Evolutionary conservation across 208 protist species (phyloP).

Genomic region (Leishmania mexicana): DNA sequence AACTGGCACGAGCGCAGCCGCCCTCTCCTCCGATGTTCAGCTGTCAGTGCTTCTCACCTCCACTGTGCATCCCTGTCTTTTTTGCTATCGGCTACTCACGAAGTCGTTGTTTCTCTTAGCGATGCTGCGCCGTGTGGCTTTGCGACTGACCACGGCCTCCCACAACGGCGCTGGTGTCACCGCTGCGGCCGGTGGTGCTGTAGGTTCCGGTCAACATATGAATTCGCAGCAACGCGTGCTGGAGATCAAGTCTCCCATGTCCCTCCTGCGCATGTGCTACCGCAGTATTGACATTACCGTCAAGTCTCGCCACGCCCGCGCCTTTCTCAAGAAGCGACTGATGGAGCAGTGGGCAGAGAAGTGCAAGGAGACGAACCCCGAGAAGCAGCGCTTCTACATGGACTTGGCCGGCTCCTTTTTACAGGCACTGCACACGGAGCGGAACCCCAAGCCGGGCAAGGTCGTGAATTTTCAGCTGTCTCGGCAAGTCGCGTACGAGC

Average conservation of each 20-base stretch:
- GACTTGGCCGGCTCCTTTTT: constrained; percentile 86
- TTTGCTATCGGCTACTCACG: not conserved
- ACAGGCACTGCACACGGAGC: constrained; percentile 80
- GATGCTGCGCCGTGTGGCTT: constrained; percentile 18
- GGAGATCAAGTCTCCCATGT: constrained; percentile 75
- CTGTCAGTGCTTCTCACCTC: not conserved
- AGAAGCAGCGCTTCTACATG: constrained; percentile 91
- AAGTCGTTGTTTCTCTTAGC: no score
- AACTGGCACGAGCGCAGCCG: not conserved
- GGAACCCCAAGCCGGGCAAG: constrained; percentile 74
- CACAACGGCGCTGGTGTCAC: not conserved
- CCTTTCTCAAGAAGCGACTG: constrained; percentile 83
- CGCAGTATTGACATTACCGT: constrained; percentile 90
- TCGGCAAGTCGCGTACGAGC: constrained; percentile 67
- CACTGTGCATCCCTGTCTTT: not conserved
- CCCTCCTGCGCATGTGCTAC: constrained; percentile 91
- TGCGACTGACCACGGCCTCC: constrained; percentile 3
- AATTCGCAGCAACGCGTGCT: constrained; percentile 86
- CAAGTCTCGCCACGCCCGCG: constrained; percentile 84
- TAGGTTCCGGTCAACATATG: constrained; percentile 35
- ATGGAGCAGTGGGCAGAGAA: constrained; percentile 80
- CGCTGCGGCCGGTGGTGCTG: not conserved
- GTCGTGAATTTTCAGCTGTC: constrained; percentile 81
- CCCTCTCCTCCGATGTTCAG: not conserved
- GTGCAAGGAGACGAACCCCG: constrained; percentile 72